Percentiles rank a stretch among this genome's conserved stretches.
Conservation (phyloP, 2,329 filamentous ascomycete genomes). For the Sphaerostilbella broomeana region DNA sequence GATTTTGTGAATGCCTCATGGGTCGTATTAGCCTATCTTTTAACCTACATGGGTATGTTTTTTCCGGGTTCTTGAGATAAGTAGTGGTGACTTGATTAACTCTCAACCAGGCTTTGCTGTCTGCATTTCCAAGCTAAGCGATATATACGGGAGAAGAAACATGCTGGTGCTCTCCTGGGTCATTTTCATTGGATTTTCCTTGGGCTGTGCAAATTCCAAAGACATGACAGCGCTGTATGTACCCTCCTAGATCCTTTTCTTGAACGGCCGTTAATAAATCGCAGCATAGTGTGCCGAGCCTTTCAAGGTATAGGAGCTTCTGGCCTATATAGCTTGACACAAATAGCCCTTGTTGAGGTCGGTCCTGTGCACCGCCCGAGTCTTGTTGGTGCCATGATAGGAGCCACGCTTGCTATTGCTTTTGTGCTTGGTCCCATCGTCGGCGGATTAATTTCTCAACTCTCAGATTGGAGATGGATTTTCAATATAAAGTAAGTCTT, state of each 20-base stretch:
- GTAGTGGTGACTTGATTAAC: conserved; percentile 9
- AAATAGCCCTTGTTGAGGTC: conserved; percentile 51
- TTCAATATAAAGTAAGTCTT: conserved; percentile 53
- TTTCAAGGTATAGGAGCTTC: conserved; percentile 57
- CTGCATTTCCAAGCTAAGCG: conserved; percentile 51
- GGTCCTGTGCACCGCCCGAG: conserved; percentile 47
- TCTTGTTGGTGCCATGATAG: conserved; percentile 48
- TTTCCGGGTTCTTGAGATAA: neutral
- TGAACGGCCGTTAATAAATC: conserved; percentile 16
- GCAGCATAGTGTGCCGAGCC: conserved; percentile 50
- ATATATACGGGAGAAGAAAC: conserved; percentile 50
- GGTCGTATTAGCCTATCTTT: conserved; percentile 49
- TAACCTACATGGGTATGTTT: conserved; percentile 48
- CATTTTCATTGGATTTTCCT: conserved; percentile 48
- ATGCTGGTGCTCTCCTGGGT: conserved; percentile 46
- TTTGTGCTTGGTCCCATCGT: conserved; percentile 54
- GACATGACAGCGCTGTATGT: conserved; percentile 47
- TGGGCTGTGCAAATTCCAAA: conserved; percentile 45
- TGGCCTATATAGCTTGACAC: conserved; percentile 53
- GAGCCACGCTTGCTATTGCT: conserved; percentile 48
- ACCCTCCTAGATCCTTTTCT: neutral
- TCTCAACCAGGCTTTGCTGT: conserved; percentile 45
- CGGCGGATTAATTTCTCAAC: conserved; percentile 49
- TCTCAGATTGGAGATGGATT: conserved; percentile 51
- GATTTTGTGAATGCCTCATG: conserved; percentile 48